Percentiles rank a stretch among this genome's conserved stretches.
These are phyloP conservation scores for Lentinula guzmanii DNA, from an alignment of 768 basidiomycete genomes.

Conservation along the genomic window DNA sequence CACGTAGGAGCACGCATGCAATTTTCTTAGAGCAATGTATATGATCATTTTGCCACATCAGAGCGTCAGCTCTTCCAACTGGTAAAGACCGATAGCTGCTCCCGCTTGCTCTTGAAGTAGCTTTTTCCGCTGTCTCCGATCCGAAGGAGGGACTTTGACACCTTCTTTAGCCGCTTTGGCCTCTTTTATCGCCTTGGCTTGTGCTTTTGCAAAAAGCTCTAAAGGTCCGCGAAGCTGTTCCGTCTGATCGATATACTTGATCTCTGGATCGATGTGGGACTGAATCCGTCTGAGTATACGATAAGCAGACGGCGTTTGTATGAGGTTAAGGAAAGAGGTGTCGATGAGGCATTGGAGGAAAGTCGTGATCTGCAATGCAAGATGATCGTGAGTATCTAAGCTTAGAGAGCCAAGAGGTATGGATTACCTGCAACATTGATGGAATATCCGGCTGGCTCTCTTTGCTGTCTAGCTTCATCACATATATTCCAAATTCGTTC, in stretches of 20 bases:
- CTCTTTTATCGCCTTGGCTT: conserved; percentile 42
- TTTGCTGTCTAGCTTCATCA: conserved; percentile 16
- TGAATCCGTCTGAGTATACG: conserved; percentile 42
- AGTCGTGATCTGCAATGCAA: conserved; percentile 43
- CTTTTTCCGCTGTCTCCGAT: conserved; percentile 51
- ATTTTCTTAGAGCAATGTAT: background rate
- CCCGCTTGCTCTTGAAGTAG: conserved; percentile 45
- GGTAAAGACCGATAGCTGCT: conserved; percentile 59
- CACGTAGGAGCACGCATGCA: background rate
- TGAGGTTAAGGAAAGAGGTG: conserved; percentile 60
- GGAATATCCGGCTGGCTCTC: background rate
- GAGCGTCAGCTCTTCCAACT: conserved; percentile 63
- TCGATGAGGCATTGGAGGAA: conserved; percentile 69
- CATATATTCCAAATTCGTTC: conserved; percentile 34
- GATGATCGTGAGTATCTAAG: background rate
- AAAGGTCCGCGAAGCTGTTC: conserved; percentile 56
- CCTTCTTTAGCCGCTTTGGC: conserved; percentile 1
- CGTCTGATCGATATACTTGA: conserved; percentile 40
- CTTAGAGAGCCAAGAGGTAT: background rate
- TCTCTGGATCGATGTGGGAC: conserved; percentile 49
- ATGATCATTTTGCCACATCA: conserved; percentile 19
- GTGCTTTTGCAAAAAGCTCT: conserved; percentile 55
- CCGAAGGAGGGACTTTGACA: conserved; percentile 22
- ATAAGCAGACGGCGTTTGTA: conserved; percentile 61
- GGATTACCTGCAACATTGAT: background rate